These are phyloP conservation scores for Rubroboletus satanas DNA, from an alignment of 768 basidiomycete species.

Conservation along the genomic window DNA sequence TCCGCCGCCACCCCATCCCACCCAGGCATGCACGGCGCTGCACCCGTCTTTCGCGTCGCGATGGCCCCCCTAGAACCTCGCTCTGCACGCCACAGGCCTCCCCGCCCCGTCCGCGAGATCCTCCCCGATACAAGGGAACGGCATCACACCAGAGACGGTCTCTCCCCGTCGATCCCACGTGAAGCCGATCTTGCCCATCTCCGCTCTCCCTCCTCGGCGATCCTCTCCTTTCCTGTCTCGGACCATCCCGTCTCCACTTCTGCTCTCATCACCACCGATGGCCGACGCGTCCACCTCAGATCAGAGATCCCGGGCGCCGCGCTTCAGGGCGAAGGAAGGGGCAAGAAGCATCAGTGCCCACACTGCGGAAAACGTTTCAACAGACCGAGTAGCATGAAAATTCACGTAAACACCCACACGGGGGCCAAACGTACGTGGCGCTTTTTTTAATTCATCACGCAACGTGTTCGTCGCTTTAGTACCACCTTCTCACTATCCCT, in stretches of 20 bases:
- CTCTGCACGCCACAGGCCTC: slow-evolving; percentile 15
- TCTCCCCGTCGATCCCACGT: slow-evolving; percentile 29
- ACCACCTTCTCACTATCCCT: slow-evolving; percentile 7
- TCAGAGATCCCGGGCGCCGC: slow-evolving; percentile 27
- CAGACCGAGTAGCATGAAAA: slow-evolving; percentile 40
- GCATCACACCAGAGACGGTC: slow-evolving; percentile 21
- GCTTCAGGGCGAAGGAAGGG: slow-evolving; percentile 31
- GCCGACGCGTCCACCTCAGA: slow-evolving; percentile 28
- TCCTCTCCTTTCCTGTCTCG: slow-evolving; percentile 33
- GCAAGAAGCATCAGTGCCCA: slow-evolving; percentile 37
- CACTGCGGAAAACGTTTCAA: slow-evolving; percentile 41
- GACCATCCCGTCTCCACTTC: slow-evolving; percentile 26
- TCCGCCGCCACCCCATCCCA: slow-evolving; percentile 6
- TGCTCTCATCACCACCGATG: slow-evolving; percentile 27
- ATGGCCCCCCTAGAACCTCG: slow-evolving; percentile 23
- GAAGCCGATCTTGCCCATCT: slow-evolving; percentile 29
- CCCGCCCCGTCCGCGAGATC: slow-evolving; percentile 22
- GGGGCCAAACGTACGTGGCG: slow-evolving; percentile 36
- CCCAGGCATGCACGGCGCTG: slow-evolving; percentile 31
- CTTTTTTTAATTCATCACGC: slow-evolving; percentile 13
- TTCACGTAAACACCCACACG: slow-evolving; percentile 41
- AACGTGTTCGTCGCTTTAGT: slow-evolving; percentile 21
- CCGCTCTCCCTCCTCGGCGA: slow-evolving; percentile 31
- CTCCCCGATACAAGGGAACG: slow-evolving; percentile 24
- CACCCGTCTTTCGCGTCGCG: slow-evolving; percentile 39